These are phyloP conservation scores for Anthracocystis panici-leucophaei DNA, from an alignment of 1,284 basidiomycete species.

Conservation along the genomic window DNA sequence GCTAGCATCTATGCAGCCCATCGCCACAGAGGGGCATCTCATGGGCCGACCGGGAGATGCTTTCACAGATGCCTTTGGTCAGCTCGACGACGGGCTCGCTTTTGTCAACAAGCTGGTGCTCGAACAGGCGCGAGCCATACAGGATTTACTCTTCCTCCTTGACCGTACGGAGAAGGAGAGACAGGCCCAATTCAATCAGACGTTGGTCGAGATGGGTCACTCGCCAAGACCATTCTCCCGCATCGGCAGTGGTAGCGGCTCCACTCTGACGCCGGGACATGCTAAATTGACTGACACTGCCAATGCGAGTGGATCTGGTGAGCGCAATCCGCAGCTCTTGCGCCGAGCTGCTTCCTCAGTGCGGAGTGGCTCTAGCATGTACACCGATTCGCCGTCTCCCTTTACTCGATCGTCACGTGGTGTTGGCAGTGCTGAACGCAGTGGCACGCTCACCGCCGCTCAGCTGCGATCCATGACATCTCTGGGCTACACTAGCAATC, in stretches of 20 bases:
- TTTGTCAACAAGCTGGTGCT: constrained; percentile 52
- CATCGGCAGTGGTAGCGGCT: constrained; percentile 11
- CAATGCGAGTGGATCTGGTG: constrained; percentile 7
- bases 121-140: constrained; percentile 46
- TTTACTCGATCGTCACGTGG: constrained; percentile 16
- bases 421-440: constrained; percentile 23
- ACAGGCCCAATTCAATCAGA: constrained; percentile 48
- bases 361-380: constrained; percentile 20
- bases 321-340: constrained; percentile 21
- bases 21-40: constrained; percentile 46
- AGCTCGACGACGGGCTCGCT: constrained; percentile 45
- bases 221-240: constrained; percentile 43
- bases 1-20: constrained; percentile 44
- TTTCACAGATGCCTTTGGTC: constrained; percentile 42
- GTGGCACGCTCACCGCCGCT: constrained; percentile 36
- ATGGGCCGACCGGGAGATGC: constrained; percentile 34
- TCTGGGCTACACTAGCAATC: constrained; percentile 31
- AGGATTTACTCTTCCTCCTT: constrained; percentile 45
- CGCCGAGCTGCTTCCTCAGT: constrained; percentile 28
- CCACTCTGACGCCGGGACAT: constrained; percentile 4
- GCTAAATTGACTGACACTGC: constrained; percentile 1
- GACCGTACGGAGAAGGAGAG: constrained; percentile 50
- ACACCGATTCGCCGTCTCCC: constrained; percentile 22
- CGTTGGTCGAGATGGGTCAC: constrained; percentile 39
- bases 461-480: constrained; percentile 49